Conservation (phyloP, 148 eudicot genomes). For the Mesembryanthemum crystallinum region DNA sequence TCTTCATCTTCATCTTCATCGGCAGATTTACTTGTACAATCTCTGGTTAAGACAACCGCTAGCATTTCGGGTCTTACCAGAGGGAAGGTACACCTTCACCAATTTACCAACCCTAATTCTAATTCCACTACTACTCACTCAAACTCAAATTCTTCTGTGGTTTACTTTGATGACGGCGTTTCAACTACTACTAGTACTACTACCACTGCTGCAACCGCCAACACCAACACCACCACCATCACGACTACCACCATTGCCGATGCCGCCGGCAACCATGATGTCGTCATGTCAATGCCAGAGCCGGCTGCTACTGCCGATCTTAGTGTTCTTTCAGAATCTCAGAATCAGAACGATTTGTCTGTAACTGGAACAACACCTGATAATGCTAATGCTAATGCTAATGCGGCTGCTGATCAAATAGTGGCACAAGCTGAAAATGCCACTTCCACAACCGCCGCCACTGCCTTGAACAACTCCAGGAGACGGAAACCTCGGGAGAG, state of each 20-base stretch:
- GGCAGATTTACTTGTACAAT: conserved; percentile 28
- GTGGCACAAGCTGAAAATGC: not conserved
- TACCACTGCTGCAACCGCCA: not conserved
- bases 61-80: conserved; percentile 71
- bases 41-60: conserved; percentile 50
- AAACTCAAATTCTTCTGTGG: conserved; percentile 14
- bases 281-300: not conserved
- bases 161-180: conserved; percentile 29
- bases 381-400: too few relatives aligned
- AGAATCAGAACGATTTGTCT: too few relatives aligned
- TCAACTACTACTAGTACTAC: not conserved
- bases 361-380: not conserved
- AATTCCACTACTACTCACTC: not conserved
- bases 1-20: too few relatives aligned
- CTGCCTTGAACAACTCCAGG: conserved; percentile 28
- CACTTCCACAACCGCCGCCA: not conserved
- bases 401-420: not conserved
- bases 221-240: too few relatives aligned
- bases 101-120: conserved; percentile 14
- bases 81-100: conserved; percentile 43
- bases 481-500: conserved; percentile 78
- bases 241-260: not conserved
- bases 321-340: not conserved
- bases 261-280: not conserved
- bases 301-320: conserved; percentile 12